Evolutionary conservation across 441 rosid species (phyloP), one percentile per base, ranked within the genome.

Genomic region (Croton laevigatus): DNA sequence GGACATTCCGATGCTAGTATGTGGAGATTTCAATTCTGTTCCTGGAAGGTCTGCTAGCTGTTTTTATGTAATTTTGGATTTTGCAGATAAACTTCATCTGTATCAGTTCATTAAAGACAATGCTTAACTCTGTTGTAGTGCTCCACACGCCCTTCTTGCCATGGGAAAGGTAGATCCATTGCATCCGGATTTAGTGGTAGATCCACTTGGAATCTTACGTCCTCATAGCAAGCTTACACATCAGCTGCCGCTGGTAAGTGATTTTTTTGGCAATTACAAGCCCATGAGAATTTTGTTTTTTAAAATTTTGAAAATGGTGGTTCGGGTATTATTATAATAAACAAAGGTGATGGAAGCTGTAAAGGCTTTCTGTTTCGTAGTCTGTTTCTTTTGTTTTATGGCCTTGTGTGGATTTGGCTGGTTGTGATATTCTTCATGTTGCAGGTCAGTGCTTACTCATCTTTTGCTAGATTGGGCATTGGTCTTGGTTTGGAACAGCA

Each of bases 371-470:
- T 49, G 34, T 19, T 53, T 40, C 13, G 55, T n/a, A 16, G 14
- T n/a, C 8, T 46, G 46, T 2, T n/a, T 59, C 9, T 5, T 4
- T 5, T 1, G 23, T 8, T 38, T 48, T 6, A 45, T 70, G 44
- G 48, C 54, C 54, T 68, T 44, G 8, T 19, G 13, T 51, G 63
- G 66, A 4, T 40, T 66, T 13, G 69, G 46, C 19, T 78, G 61
- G 55, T 66, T 62, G 71, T 74, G 71, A 81, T 60, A 23, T 9
- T n/a, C n/a, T 44, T 48, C 32, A 19, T 64, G 20, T 76, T 87
- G 48, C 94, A 95, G 99, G 99, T 95, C 75, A 96, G 99, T 66
- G 99, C 99, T 2, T 96, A 96, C 81, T 93, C 99, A 48, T 85
- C 97, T 23, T 90, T 96, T 68, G 91, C 81, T 48, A 90, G 99